Conservation (phyloP, 441 rosid species). For the Croton laevigatus region DNA sequence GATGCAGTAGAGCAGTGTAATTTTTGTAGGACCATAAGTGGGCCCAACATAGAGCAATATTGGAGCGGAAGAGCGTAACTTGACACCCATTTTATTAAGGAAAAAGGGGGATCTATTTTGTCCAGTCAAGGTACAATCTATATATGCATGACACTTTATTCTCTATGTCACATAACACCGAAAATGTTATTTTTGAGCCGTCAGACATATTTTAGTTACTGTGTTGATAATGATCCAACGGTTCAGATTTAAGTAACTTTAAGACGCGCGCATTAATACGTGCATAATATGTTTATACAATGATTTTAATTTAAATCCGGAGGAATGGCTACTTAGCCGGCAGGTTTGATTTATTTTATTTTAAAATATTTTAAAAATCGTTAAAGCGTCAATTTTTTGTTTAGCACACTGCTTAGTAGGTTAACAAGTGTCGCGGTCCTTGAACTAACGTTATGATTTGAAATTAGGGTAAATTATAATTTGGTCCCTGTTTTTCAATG, state of each 20-base stretch:
- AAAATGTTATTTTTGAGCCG: neutral
- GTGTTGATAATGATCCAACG: neutral
- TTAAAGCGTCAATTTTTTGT: neutral
- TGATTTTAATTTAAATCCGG: neutral
- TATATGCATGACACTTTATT: neutral
- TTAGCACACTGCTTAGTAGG: neutral
- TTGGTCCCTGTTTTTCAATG: no score
- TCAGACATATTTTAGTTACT: no score
- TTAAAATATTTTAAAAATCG: neutral
- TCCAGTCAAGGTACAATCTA: neutral
- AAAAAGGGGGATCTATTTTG: neutral
- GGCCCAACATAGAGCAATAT: neutral
- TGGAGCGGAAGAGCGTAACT: constrained; percentile 12
- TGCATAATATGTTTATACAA: neutral
- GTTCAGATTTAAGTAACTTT: neutral
- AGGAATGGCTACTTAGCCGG: neutral
- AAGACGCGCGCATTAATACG: constrained; percentile 7
- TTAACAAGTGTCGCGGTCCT: no score
- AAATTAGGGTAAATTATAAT: no score
- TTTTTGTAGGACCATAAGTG: constrained; percentile 1
- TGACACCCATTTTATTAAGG: constrained; percentile 7
- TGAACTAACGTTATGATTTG: no score
- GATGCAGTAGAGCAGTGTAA: constrained; percentile 6
- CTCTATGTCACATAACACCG: neutral
- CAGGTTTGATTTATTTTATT: neutral